phyloP scores from a whole-genome alignment of 1,139 yeast species.

The Debaryomycetaceae sp. region DNA sequence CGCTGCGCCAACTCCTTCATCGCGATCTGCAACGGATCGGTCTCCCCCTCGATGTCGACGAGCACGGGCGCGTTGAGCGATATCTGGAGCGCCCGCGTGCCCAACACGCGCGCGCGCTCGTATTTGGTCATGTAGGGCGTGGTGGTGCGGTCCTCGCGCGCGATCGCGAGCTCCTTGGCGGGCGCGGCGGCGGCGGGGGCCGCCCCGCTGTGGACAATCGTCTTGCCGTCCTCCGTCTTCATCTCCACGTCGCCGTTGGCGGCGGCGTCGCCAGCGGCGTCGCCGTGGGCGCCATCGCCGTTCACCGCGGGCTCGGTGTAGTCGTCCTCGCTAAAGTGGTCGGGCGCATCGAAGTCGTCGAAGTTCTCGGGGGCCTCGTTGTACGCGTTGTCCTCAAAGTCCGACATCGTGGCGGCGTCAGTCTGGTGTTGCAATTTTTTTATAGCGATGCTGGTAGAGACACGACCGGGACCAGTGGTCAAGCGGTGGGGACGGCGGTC shows the following conservation, averaged over 20 bases:
- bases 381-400: constrained; percentile 51
- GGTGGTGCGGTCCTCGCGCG: constrained; percentile 83
- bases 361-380: constrained; percentile 77
- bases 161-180: constrained; percentile 77
- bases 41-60: constrained; percentile 97
- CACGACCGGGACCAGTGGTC: too few relatives aligned
- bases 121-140: constrained; percentile 99
- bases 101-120: constrained; percentile 94
- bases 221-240: constrained; percentile 71
- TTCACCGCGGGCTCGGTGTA: constrained; percentile 39
- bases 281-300: constrained; percentile 22
- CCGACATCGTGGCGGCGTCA: constrained; percentile 34
- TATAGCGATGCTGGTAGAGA: neutral
- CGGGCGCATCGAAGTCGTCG: constrained; percentile 76
- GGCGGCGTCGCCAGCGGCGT: constrained; percentile 16
- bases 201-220: constrained; percentile 63
- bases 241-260: constrained; percentile 43
- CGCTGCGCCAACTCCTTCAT: constrained; percentile 94
- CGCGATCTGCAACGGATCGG: constrained; percentile 98
- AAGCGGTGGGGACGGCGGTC: too few relatives aligned
- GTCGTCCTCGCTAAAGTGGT: constrained; percentile 69
- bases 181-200: constrained; percentile 45
- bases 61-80: constrained; percentile 97
- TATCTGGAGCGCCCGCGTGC: constrained; percentile 94
- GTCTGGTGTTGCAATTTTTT: neutral